Evolutionary conservation across 2,329 filamentous ascomycete genomes (phyloP), one percentile per base, ranked within the genome.

Genomic region (Aspergillus niger): DNA sequence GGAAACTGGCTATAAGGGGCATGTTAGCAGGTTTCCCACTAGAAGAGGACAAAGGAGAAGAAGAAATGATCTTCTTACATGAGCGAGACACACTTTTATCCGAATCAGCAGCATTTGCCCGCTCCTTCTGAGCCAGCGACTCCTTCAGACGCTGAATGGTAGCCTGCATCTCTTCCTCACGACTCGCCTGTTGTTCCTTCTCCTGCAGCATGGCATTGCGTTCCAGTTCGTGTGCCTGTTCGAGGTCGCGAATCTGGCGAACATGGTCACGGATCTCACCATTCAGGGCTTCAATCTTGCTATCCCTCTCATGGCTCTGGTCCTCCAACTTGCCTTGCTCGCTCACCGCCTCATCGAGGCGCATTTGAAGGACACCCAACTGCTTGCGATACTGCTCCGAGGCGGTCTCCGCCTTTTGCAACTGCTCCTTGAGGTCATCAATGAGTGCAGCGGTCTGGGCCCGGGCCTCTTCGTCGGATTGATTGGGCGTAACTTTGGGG

Each of bases 131-230:
- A 55, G 91, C 89, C 68, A 97, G 81, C 53, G 87, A 90, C 74
- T 97, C 93, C 82, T 97, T 98, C 69, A 99, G 81, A 58, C 94
- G 85, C 79, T 96, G 92, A 71, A 98, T 95, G 57, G 94, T 90
- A 60, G 86, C 83, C 76, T 96, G 91, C 85, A 98, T 88, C 76
- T 97, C 92, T 72, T 97, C 92, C 73, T 97, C 92, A 59, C 89
- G 85, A 68, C 89, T 89, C 57, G 85, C 83, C 77, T 93, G 89
- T 69, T 96, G 91, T 66, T 97, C 93, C 80, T 96, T 95, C 76
- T 98, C 94, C 77, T 93, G 92, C 72, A 91, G 87, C 79, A 94
- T 90, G 57, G 91, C 87, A 71, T 89, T 91, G 64, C 92, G 87
- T 78, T 99, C 95, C 48, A 90, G 88, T 76, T 98, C 94, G 75